A percentile compares a stretch with the other conserved stretches of the same genome.
These are phyloP conservation scores for Eragrostis curvula DNA, from an alignment of 176 grass and related monocot species.

Conservation along the genomic window DNA sequence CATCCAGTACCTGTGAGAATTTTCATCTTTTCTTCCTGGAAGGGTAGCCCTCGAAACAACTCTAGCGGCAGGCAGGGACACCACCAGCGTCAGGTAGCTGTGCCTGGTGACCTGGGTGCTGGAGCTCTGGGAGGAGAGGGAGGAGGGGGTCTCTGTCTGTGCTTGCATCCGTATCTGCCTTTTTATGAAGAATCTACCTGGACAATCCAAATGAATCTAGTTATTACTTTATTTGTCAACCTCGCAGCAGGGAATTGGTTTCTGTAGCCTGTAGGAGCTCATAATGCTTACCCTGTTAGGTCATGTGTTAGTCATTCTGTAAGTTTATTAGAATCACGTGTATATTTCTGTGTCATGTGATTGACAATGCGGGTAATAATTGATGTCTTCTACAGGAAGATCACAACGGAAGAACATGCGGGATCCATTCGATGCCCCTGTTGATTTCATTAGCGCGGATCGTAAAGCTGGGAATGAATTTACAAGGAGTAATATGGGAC, in stretches of 20 bases:
- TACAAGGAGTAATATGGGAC: slow-evolving; percentile 8
- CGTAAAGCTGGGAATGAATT: slow-evolving; percentile 43
- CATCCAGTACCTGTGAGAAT: neutral
- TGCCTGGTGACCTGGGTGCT: neutral
- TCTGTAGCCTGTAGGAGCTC: neutral
- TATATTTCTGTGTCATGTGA: neutral
- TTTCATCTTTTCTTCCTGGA: neutral
- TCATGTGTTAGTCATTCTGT: neutral
- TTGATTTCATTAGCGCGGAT: slow-evolving; percentile 45
- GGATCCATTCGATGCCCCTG: slow-evolving; percentile 61
- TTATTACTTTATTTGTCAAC: neutral
- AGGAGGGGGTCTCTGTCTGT: neutral
- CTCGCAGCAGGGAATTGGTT: neutral
- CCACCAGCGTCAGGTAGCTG: neutral
- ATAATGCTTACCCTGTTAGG: neutral
- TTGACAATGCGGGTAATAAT: neutral
- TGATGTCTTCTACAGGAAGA: slow-evolving; percentile 23
- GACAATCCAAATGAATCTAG: neutral
- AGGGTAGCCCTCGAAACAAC: neutral
- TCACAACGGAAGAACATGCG: slow-evolving; percentile 53
- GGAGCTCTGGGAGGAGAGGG: neutral
- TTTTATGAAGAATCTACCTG: neutral
- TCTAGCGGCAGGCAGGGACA: neutral
- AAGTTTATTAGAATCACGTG: neutral
- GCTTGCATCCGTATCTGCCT: neutral